Conservation (phyloP, 148 eudicot genomes). For the Rhododendron molle region DNA sequence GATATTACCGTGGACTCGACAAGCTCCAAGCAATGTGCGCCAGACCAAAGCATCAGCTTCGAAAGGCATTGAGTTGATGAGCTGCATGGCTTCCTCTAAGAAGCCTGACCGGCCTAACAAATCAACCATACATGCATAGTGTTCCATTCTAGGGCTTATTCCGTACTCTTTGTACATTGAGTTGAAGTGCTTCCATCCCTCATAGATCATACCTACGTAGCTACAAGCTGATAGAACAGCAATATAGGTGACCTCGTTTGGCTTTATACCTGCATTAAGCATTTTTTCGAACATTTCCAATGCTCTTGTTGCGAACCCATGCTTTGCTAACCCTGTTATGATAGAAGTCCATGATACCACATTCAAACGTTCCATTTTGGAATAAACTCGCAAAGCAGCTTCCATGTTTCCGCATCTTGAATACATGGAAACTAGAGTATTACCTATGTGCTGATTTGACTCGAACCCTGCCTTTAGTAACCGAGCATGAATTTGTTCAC, state of each 20-base stretch:
- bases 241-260: slow-evolving; percentile 62
- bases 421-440: slow-evolving; percentile 66
- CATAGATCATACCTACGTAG: slow-evolving; percentile 51
- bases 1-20: slow-evolving; percentile 39
- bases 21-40: no score
- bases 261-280: slow-evolving; percentile 46
- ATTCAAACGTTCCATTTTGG: slow-evolving; percentile 32
- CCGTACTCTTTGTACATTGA: slow-evolving; percentile 45
- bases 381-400: slow-evolving; percentile 49
- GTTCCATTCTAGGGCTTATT: slow-evolving; percentile 61
- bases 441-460: slow-evolving; percentile 40
- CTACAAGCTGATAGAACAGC: slow-evolving; percentile 80
- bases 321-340: slow-evolving; percentile 61
- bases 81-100: slow-evolving; percentile 41
- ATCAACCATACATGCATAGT: slow-evolving; percentile 79
- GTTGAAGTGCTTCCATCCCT: slow-evolving; percentile 52
- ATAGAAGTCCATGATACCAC: slow-evolving; percentile 73
- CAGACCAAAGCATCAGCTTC: slow-evolving; percentile 40
- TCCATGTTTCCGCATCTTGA: slow-evolving; percentile 61
- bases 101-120: slow-evolving; percentile 54
- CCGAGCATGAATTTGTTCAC: slow-evolving; percentile 58
- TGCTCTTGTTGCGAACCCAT: slow-evolving; percentile 52
- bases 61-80: slow-evolving; percentile 60
- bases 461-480: slow-evolving; percentile 39
- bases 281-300: slow-evolving; percentile 50